These are phyloP conservation scores for Xylaria arbuscula DNA, from an alignment of 2,329 filamentous ascomycete species.

Conservation along the genomic window DNA sequence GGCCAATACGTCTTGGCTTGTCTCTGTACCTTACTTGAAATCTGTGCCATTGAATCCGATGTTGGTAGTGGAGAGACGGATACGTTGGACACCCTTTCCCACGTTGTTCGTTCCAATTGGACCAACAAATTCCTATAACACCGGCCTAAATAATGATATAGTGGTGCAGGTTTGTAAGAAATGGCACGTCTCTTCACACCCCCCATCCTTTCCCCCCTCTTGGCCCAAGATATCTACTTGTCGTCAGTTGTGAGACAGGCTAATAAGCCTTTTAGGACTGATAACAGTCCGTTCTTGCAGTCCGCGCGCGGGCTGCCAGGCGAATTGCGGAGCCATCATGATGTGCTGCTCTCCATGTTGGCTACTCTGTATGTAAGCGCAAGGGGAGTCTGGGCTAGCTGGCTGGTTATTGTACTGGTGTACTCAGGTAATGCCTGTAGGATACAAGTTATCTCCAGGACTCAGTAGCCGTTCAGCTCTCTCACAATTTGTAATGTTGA, in stretches of 20 bases:
- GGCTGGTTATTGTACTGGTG: slow-evolving; percentile 5
- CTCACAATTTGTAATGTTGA: slow-evolving; percentile 33
- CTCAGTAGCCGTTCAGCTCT: slow-evolving; percentile 18
- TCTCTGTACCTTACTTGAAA: slow-evolving; percentile 28
- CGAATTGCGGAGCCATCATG: slow-evolving; percentile 37
- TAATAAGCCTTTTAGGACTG: slow-evolving; percentile 36
- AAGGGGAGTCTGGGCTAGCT: slow-evolving; percentile 33
- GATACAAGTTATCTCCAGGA: background rate
- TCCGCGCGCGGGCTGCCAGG: slow-evolving; percentile 28
- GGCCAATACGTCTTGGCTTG: slow-evolving; percentile 19
- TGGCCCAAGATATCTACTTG: slow-evolving; percentile 35
- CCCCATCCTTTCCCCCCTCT: slow-evolving; percentile 33
- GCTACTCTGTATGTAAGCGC: background rate
- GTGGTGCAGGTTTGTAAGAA: slow-evolving; percentile 39
- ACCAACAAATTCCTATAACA: slow-evolving; percentile 38
- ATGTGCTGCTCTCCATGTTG: slow-evolving; percentile 34
- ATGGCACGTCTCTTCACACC: slow-evolving; percentile 38
- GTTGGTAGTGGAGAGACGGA: slow-evolving; percentile 36
- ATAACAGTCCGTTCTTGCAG: slow-evolving; percentile 45
- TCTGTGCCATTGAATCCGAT: slow-evolving; percentile 30
- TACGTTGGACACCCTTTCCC: slow-evolving; percentile 42
- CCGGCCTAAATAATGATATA: slow-evolving; percentile 34
- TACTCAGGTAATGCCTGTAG: slow-evolving; percentile 7
- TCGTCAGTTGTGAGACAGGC: slow-evolving; percentile 31
- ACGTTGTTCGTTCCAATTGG: slow-evolving; percentile 48